Evolutionary conservation across 139 green algal species (phyloP), one percentile per base, ranked within the genome.

Genomic region (Diplosphaera chodatii): DNA sequence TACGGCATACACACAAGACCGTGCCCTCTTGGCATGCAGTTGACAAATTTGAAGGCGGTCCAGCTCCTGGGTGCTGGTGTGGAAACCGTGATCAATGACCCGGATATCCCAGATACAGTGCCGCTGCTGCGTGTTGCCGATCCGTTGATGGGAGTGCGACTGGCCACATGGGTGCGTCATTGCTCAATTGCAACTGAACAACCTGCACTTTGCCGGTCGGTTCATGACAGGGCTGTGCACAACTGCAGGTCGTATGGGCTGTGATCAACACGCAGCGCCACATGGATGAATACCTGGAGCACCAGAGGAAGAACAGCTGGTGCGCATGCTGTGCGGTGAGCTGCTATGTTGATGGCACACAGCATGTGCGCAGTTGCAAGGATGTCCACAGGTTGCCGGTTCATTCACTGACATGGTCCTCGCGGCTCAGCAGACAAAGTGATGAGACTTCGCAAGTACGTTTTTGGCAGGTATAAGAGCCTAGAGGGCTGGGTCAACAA

Each of bases 41-140:
- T 59, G 16, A 59, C 16, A 18, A 72, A 80, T 32, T 74, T 89
- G 13, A 76, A 80, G 23, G 74, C 73, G 10, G 74, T 86, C 4
- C 80, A 85, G 41, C 83, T 77, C 3, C 67, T 90, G 59, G 85
- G 85, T 2, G 85, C 85, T 1, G 85, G 85, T 1, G 84, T 89
- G 1, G 83, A 89, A 55, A 70, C 66, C 27, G 63, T 85, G 13
- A 66, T 90, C 29, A 22, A 40, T 2, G 74, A 84, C 27, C 56
- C 74, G 18, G 72, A 75, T 8, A 62, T 89, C 20, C 80, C 80
- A 0, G 16, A 67, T 4, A 32, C 74, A 25, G 67, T 89, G n/a
- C 75, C 79, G 5, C 70, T 87, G 21, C 56, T 87, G 32, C 69
- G 84, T 8, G 77, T 87, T 37, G 82, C 88, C 21, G 85, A 90